Evolutionary conservation across 139 green algal genomes (phyloP), one percentile per base, ranked within the genome.

Genomic region (Chlamydomonas urium): DNA sequence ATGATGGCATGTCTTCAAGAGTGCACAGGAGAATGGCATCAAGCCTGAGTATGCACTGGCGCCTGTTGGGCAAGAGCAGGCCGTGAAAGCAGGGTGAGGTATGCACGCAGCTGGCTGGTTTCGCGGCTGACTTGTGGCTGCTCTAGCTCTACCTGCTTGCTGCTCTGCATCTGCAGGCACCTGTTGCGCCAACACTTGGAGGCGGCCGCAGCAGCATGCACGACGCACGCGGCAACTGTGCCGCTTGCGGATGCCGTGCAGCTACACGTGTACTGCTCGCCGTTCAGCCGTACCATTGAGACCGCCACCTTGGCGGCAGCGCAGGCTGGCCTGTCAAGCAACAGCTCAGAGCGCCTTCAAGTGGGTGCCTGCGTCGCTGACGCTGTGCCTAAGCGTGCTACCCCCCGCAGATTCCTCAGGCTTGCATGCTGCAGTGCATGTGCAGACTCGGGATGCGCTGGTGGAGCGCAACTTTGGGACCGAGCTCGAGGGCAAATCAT

Each of bases 261-360:
- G n/a, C 69, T 71, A 4, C 45, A 38, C 3, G 50, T 78, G 26
- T 53, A 66, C 4, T 48, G 23, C 3, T 79, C 74, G 2, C 74
- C 74, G 1, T 79, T 79, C n/a, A 42, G 37, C 28, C 53, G 74
- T 17, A 79, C 74, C 5, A 26, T 72, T 38, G 57, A 71, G 57
- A 79, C 74, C 23, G 74, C 74, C 3, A 53, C 2, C 3, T 66
- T 79, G 45, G 69, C 69, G 26, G 26, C 26, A 2, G 57, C 50
- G 69, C 38, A 57, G 57, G 26, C 50, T 28, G 34, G 63, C 26
- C 26, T 65, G 26, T 10, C 17, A 37, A 34, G 4, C 35, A 21
- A 42, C 31, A 35, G 4, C 6, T 34, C 23, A 3, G 36, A 56
- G 6, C 28, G 53, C 31, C 4, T 75, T 17, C 53, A 62, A 32